phyloP scores from a whole-genome alignment of 1,139 yeast genomes.

The Lodderomyces metapsilosis region DNA sequence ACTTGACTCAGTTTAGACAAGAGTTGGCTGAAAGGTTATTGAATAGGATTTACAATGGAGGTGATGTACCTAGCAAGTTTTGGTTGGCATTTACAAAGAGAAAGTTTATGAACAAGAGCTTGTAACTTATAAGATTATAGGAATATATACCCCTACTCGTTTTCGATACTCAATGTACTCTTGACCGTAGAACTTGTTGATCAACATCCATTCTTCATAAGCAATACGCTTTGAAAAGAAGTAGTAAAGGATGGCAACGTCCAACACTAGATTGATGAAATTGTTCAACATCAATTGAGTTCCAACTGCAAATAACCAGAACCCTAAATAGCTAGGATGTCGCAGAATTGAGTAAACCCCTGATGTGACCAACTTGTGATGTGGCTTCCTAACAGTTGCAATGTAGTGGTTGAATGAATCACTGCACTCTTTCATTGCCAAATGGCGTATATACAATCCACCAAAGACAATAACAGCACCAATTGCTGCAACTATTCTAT shows the following conservation, averaged over 20 bases:
- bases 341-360: constrained; percentile 33
- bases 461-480: constrained; percentile 16
- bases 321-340: constrained; percentile 48
- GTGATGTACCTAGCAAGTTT: constrained; percentile 60
- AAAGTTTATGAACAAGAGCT: constrained; percentile 87
- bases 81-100: constrained; percentile 97
- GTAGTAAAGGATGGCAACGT: constrained; percentile 20
- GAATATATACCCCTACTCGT: constrained; percentile 30
- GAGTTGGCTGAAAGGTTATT: constrained; percentile 83
- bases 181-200: constrained; percentile 27
- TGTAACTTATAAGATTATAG: constrained; percentile 33
- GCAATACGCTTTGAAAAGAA: constrained; percentile 35
- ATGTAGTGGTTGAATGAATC: constrained; percentile 36
- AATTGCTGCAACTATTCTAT: background rate
- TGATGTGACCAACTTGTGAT: constrained; percentile 24
- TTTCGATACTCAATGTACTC: constrained; percentile 26
- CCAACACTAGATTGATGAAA: constrained; percentile 19
- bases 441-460: constrained; percentile 28
- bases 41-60: constrained; percentile 67
- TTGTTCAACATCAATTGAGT: constrained; percentile 30
- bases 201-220: constrained; percentile 37
- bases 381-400: constrained; percentile 7
- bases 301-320: constrained; percentile 37
- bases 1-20: constrained; percentile 91
- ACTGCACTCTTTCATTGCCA: constrained; percentile 38